Conservation (phyloP, 441 rosid genomes). For the Isatis lusitanica region DNA sequence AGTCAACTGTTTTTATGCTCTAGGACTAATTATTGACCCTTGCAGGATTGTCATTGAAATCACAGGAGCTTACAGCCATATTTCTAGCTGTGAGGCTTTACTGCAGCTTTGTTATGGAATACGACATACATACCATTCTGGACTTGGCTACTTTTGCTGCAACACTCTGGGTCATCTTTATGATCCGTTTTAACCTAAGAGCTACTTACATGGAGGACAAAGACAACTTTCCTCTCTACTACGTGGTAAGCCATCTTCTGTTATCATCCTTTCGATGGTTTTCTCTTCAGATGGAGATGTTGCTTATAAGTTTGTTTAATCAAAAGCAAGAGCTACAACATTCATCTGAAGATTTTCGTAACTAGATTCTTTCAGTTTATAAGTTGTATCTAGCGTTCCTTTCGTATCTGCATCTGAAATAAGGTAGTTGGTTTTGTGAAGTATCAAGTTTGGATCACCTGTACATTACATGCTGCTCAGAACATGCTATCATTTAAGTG, state of each 20-base stretch:
- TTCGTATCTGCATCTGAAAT: not conserved
- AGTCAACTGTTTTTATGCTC: not conserved
- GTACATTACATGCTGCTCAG: not conserved
- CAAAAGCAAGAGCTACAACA: not conserved
- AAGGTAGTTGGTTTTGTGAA: not conserved
- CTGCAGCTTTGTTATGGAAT: conserved; percentile 96
- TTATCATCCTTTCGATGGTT: not conserved
- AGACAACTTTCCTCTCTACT: conserved; percentile 18
- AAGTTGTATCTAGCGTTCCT: not conserved
- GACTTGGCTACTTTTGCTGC: conserved; percentile 85
- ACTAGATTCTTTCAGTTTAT: not conserved
- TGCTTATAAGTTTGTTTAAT: not conserved
- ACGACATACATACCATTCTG: conserved; percentile 87
- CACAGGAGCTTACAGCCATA: conserved; percentile 89
- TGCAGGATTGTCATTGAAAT: conserved; percentile 86
- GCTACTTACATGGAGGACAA: conserved; percentile 87
- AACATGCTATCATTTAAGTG: not conserved
- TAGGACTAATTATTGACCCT: not conserved
- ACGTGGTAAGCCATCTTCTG: conserved; percentile 50
- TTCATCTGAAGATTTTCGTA: not conserved
- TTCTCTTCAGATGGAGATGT: not conserved
- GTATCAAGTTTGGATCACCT: not conserved
- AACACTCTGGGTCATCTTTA: conserved; percentile 89
- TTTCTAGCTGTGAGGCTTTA: conserved; percentile 87
- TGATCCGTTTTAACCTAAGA: conserved; percentile 82